Base-by-base conservation (phyloP, 1,284 basidiomycete genomes). In the Trametes pubescens region DNA sequence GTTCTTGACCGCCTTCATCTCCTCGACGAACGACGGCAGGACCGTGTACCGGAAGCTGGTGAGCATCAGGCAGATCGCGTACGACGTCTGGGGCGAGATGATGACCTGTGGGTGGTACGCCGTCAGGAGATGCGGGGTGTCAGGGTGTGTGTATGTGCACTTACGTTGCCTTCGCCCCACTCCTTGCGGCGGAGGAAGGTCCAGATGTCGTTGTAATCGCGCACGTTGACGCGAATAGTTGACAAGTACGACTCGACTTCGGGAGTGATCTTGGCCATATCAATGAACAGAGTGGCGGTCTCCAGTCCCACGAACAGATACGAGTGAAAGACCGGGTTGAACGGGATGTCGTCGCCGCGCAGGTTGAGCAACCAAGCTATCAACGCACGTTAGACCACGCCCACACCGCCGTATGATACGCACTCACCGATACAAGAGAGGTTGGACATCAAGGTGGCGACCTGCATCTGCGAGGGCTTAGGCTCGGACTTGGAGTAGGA, bases 1-100 rank as follows among this genome's bases (percentile, higher is more conserved):
- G 73, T 97, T 99, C 86, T 99, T 99, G 74, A 96, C 80, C 0
- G 90, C 87, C 82, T 96, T 94, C 78, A 92, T 87, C 53, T 86
- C 82, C 60, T 94, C 91, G n/a, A 98, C 82, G 59, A 82, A 82
- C 1, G 87, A 85, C 0, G 88, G 86, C 2, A 82, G 78, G 52
- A 93, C 79, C 0, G 89, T 90, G 74, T 91, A 93, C 11, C 91
- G 88, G 75, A 87, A 86, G 72, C 90, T 88, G 0, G 91, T 92
- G 54, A 94, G 80, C 84, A 94, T 91, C 56, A 93, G 82, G 13
- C 90, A 88, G 64, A 94, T 90, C 9, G 91, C 91, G 71, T 92
- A 93, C 1, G 89, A 88, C 0, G 90, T 91, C 64, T 91, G 82
- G 3, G 89, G 84, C 2, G 84, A 81, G 59, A 93, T 87, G 68